phyloP scores from a whole-genome alignment of 768 basidiomycete genomes.

The Auriscalpium microsporum region DNA sequence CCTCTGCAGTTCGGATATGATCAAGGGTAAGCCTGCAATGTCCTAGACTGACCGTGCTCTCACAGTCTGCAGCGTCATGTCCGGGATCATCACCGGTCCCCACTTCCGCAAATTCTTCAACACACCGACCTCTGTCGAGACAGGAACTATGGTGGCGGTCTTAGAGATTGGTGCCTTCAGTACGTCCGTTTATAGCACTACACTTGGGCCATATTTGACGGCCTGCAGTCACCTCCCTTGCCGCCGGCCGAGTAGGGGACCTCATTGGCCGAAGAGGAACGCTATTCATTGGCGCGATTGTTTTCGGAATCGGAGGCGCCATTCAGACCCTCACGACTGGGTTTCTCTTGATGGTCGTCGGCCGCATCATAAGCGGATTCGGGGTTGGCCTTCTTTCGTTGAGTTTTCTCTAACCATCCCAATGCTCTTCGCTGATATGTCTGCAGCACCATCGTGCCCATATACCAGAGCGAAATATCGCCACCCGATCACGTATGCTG shows the following conservation, averaged over 20 bases:
- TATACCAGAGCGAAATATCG: constrained; percentile 93
- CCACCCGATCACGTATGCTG: constrained; percentile 71
- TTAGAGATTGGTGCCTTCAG: constrained; percentile 88
- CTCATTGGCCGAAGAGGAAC: constrained; percentile 79
- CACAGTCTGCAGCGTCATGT: constrained; percentile 58
- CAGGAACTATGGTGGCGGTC: constrained; percentile 96
- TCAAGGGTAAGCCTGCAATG: constrained; percentile 51
- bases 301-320: constrained; percentile 82
- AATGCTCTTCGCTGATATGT: background rate
- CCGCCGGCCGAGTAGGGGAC: constrained; percentile 85
- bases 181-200: constrained; percentile 27
- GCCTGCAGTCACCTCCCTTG: constrained; percentile 70
- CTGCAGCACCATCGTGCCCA: constrained; percentile 82
- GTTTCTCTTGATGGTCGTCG: constrained; percentile 74
- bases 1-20: constrained; percentile 68
- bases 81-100: constrained; percentile 84
- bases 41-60: constrained; percentile 10
- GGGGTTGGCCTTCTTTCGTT: constrained; percentile 88
- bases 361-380: constrained; percentile 76
- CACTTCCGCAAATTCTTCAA: constrained; percentile 79
- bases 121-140: constrained; percentile 59
- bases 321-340: constrained; percentile 79
- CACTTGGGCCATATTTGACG: constrained; percentile 1
- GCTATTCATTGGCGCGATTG: constrained; percentile 69
- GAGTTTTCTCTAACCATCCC: constrained; percentile 21